Base-by-base conservation (phyloP, 2,329 filamentous ascomycete genomes). In the Microsporum audouinii region DNA sequence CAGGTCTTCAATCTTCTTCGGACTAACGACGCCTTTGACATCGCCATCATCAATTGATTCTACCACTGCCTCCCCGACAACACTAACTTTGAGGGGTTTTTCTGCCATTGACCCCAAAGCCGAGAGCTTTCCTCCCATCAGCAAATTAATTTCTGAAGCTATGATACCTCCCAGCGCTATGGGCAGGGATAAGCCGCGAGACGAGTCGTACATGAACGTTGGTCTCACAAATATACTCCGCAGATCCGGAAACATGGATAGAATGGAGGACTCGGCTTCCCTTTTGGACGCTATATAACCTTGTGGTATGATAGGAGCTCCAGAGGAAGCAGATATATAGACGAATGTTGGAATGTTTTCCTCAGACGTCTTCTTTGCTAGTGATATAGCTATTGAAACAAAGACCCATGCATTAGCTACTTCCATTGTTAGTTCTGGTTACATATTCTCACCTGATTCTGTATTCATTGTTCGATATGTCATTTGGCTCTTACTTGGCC, bases 391-490 rank as follows among this genome's bases (percentile, higher is more conserved):
- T 77, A 79, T 84, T 62, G 66, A n/a, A 7, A 63, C 8, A 51
- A 43, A 23, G n/a, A 56, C 17, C 27, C 60, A 58, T 34, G 31
- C 55, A 58, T 61, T 58, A 59, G 58, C 58, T 17, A 39, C 5
- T 31, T 17, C 17, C 53, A 39, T 36, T 56, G 6, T n/a, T 31
- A 39, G 6, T 14, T 27, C 23, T 4, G 12, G 4, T 38, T 39
- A 45, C 12, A 34, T 17, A 39, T 39, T 69, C 71, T 36, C 69
- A 82, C 80, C 80, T 49, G 82, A 82, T 76, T 97, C 92, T 61
- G 94, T 84, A 77, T 99, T 99, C 90, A 99, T 96, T 63, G 91
- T 81, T 78, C 97, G 94, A 77, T 99, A 99, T 17, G 92, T 96
- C 68, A 96, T 80, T 75, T 94, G 88, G 31, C 57, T 38, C 17